Evolutionary conservation across 1,284 basidiomycete genomes (phyloP), one percentile per base, ranked within the genome.

Genomic region (Naganishia albida): DNA sequence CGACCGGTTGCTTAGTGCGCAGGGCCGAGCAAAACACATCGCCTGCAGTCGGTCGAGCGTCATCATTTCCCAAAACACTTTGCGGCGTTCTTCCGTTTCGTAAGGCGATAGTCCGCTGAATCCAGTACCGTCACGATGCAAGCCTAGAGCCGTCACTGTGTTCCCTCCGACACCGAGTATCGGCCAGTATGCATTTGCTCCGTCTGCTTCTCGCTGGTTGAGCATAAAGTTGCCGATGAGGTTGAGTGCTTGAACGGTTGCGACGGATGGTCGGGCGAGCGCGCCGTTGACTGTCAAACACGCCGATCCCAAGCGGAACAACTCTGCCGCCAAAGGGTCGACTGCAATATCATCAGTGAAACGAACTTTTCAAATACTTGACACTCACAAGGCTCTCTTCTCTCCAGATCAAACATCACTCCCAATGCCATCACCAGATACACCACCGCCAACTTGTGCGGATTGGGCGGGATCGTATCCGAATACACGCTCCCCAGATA

Each of bases 121-220:
- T 1, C 67, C 60, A 15, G 71, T 63, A 15, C 77, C 78, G 66
- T 80, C 77, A 4, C 78, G 73, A 69, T 80, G 77, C 1, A 80
- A 65, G 1, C 78, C 78, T 25, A 79, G 72, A 44, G 67, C 63
- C 28, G 63, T 68, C 1, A 75, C 74, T 3, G 75, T 68, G 44
- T 77, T 76, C 55, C 74, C 67, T 2, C 76, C 75, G 7, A 71
- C 72, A 3, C 78, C 78, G 7, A 78, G 71, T 49, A 80, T 75
- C 3, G 77, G 78, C 78, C 78, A 80, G 62, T 75, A 77, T 7
- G 73, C 71, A 64, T 78, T 76, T 3, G 74, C 74, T n/a, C 78
- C 77, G 59, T 77, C 76, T 8, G 72, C 73, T 26, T 71, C 72
- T 70, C 65, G 50, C 28, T 77, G 75, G 68, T 80, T 80, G 34